Evolutionary conservation across 2,329 filamentous ascomycete species (phyloP).

Genomic region (Sporothrix dimorphospora): DNA sequence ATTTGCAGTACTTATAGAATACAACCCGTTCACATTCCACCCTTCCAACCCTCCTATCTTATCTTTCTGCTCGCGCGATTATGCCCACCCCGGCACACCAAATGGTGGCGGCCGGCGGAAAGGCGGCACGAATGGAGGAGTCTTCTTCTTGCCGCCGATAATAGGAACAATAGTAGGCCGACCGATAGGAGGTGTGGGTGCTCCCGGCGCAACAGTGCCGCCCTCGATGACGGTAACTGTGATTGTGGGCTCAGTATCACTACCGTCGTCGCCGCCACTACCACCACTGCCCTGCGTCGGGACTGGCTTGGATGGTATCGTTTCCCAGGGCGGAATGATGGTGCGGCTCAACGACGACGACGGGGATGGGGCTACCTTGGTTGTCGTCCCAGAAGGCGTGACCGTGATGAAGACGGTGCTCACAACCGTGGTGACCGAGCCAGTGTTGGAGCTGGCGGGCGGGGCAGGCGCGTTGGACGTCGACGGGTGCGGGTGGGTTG

Average conservation of each 20-base stretch:
- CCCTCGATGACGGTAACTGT: slow-evolving; percentile 18
- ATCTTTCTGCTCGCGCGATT: neutral
- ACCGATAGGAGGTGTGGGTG: neutral
- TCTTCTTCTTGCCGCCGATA: slow-evolving; percentile 1
- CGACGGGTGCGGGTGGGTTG: neutral
- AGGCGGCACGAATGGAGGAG: neutral
- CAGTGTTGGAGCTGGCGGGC: neutral
- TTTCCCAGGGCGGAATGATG: neutral
- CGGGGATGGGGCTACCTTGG: neutral
- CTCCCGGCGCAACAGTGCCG: neutral
- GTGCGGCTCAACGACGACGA: neutral
- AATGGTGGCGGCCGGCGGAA: neutral
- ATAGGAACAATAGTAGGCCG: neutral
- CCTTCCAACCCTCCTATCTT: neutral
- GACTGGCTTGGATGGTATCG: neutral
- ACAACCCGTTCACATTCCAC: too few species aligned
- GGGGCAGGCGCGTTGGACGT: neutral
- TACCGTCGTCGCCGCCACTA: neutral
- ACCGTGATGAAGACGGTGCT: slow-evolving; percentile 22
- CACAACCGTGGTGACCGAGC: slow-evolving; percentile 2
- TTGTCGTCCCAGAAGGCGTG: neutral
- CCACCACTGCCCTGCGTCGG: neutral
- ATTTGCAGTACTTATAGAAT: too few species aligned
- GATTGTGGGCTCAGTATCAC: neutral
- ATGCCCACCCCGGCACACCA: neutral